A percentile compares a stretch with the other conserved stretches of the same genome.
Conservation (phyloP, 2,329 filamentous ascomycete species). For the Xylariaceae sp. region DNA sequence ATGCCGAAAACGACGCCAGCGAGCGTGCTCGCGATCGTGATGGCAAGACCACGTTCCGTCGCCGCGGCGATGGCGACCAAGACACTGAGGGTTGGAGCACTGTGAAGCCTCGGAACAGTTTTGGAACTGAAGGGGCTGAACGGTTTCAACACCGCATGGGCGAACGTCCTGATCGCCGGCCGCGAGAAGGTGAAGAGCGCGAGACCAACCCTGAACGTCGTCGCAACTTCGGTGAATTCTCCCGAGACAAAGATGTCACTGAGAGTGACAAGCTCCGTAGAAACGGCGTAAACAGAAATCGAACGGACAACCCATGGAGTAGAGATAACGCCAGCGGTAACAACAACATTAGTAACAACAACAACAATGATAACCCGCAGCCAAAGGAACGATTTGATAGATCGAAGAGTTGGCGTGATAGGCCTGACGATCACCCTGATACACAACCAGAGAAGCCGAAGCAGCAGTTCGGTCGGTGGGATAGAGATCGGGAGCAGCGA, state of each 20-base stretch:
- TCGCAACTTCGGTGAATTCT: conserved; percentile 47
- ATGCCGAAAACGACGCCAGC: conserved; percentile 43
- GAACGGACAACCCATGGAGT: conserved; percentile 70
- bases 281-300: conserved; percentile 60
- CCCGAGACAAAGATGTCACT: conserved; percentile 45
- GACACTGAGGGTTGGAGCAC: conserved; percentile 70
- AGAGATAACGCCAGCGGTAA: conserved; percentile 50
- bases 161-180: conserved; percentile 40
- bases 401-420: conserved; percentile 57
- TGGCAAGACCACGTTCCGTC: conserved; percentile 43
- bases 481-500: conserved; percentile 50
- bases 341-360: conserved; percentile 21
- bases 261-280: conserved; percentile 52
- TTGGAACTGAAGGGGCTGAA: conserved; percentile 66
- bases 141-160: conserved; percentile 64
- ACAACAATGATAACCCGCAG: conserved; percentile 35
- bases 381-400: conserved; percentile 52
- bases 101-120: conserved; percentile 68
- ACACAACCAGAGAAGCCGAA: conserved; percentile 40
- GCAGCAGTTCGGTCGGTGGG: conserved; percentile 53
- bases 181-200: conserved; percentile 40
- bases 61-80: conserved; percentile 50
- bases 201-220: conserved; percentile 51
- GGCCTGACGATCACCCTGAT: conserved; percentile 37
- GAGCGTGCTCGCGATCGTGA: conserved; percentile 39